Conservation (phyloP, 169 alveolate genomes). For the Cyclospora cayetanensis region DNA sequence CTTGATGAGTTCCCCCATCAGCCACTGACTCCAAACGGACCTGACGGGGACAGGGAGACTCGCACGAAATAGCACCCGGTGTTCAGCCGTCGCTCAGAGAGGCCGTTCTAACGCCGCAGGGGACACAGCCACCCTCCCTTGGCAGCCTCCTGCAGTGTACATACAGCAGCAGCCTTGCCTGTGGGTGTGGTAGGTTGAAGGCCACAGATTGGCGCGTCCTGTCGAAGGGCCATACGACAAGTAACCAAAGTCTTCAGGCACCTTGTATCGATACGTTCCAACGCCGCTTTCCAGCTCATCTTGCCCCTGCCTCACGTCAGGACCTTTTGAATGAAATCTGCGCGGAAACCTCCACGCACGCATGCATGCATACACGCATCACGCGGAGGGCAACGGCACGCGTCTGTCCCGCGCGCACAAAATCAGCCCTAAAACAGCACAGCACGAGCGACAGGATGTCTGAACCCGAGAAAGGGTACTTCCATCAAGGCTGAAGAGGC, state of each 20-base stretch:
- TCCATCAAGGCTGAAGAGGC: too few species aligned
- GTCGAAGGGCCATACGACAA: conserved; percentile 85
- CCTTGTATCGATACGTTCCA: conserved; percentile 65
- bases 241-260: conserved; percentile 87
- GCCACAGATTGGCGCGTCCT: conserved; percentile 84
- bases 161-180: neutral
- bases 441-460: too few species aligned
- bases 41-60: conserved; percentile 64
- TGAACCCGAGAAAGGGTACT: too few species aligned
- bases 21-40: conserved; percentile 88
- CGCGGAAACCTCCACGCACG: neutral
- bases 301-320: conserved; percentile 79
- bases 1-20: conserved; percentile 84
- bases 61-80: too few species aligned
- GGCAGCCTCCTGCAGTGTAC: too few species aligned
- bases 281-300: conserved; percentile 70
- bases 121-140: too few species aligned
- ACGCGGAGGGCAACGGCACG: too few species aligned
- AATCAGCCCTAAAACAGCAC: neutral
- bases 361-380: neutral
- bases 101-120: too few species aligned
- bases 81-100: too few species aligned
- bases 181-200: conserved; percentile 85
- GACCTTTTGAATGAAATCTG: conserved; percentile 80
- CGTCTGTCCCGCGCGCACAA: too few species aligned